phyloP scores from a whole-genome alignment of 2,329 filamentous ascomycete species.

The Boeremia exigua region DNA sequence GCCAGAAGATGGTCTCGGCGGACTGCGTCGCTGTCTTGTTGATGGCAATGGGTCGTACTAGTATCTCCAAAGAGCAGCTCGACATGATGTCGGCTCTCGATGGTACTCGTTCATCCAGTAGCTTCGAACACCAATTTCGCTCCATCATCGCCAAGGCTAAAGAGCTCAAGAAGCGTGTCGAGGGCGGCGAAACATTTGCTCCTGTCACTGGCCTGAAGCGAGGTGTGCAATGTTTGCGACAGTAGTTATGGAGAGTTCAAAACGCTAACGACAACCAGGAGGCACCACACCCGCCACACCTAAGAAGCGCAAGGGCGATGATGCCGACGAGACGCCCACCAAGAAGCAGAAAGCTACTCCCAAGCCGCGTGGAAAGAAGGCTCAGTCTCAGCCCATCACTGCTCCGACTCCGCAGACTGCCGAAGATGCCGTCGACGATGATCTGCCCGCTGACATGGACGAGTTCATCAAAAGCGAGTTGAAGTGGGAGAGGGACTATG shows the following conservation, averaged over 20 bases:
- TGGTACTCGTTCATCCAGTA: constrained; percentile 28
- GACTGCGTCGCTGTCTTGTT: constrained; percentile 36
- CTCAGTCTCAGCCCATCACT: not conserved
- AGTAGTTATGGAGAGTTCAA: not conserved
- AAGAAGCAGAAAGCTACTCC: constrained; percentile 29
- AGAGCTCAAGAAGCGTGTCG: constrained; percentile 36
- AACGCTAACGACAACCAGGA: constrained; percentile 16
- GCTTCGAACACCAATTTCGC: constrained; percentile 39
- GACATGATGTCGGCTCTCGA: constrained; percentile 40
- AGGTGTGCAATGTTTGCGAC: constrained; percentile 12
- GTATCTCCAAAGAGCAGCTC: constrained; percentile 27
- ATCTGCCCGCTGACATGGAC: constrained; percentile 16
- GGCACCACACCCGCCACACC: constrained; percentile 21
- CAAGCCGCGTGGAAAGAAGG: constrained; percentile 26
- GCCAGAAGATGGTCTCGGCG: constrained; percentile 27
- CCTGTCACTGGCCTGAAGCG: constrained; percentile 34
- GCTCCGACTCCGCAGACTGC: not conserved
- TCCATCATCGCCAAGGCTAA: constrained; percentile 30
- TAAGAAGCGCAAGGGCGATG: constrained; percentile 27
- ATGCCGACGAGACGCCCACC: constrained; percentile 17
- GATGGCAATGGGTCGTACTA: constrained; percentile 26
- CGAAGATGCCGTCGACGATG: constrained; percentile 3
- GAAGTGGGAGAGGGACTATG: constrained; percentile 4
- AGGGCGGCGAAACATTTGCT: constrained; percentile 31
- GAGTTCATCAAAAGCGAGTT: constrained; percentile 20